These are phyloP conservation scores for Starmerella ratchasimensis DNA, from an alignment of 805 yeast genomes.

Conservation along the genomic window DNA sequence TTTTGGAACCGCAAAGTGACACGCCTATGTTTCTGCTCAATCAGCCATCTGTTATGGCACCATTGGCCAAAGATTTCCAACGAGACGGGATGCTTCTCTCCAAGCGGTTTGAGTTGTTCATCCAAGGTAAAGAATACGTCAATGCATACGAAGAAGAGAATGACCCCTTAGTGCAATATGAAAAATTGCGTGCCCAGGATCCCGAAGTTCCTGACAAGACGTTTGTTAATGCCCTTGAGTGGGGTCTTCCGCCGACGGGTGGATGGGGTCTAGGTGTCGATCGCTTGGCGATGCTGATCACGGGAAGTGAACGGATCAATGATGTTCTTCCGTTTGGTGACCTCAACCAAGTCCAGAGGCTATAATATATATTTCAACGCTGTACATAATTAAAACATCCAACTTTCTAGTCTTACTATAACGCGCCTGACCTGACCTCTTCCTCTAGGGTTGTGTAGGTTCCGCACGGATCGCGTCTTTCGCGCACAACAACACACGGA, in stretches of 20 bases:
- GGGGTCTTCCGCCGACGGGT: constrained; percentile 95
- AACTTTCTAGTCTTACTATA: too few relatives aligned
- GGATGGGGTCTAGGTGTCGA: constrained; percentile 98
- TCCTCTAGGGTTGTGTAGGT: too few relatives aligned
- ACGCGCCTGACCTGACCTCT: too few relatives aligned
- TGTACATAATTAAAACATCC: too few relatives aligned
- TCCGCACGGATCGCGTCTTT: too few relatives aligned
- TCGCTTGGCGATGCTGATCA: constrained; percentile 65
- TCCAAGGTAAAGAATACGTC: constrained; percentile 64
- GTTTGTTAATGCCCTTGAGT: constrained; percentile 67
- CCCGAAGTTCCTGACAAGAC: constrained; percentile 51
- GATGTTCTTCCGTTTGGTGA: constrained; percentile 17
- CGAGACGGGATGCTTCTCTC: constrained; percentile 31
- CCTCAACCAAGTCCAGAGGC: constrained; percentile 11
- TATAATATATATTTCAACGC: background rate
- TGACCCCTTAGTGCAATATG: constrained; percentile 56
- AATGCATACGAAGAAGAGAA: constrained; percentile 97
- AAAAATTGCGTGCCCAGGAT: constrained; percentile 47
- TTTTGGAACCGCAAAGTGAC: constrained; percentile 50
- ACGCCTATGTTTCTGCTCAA: constrained; percentile 63
- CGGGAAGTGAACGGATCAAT: constrained; percentile 45
- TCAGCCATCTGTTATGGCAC: constrained; percentile 77
- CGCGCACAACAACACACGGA: too few relatives aligned
- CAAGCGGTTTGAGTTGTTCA: constrained; percentile 70
- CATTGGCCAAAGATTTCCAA: constrained; percentile 59